Evolutionary conservation across 1,284 basidiomycete species (phyloP), one percentile per base, ranked within the genome.

Genomic region (Polyporus tsugae): DNA sequence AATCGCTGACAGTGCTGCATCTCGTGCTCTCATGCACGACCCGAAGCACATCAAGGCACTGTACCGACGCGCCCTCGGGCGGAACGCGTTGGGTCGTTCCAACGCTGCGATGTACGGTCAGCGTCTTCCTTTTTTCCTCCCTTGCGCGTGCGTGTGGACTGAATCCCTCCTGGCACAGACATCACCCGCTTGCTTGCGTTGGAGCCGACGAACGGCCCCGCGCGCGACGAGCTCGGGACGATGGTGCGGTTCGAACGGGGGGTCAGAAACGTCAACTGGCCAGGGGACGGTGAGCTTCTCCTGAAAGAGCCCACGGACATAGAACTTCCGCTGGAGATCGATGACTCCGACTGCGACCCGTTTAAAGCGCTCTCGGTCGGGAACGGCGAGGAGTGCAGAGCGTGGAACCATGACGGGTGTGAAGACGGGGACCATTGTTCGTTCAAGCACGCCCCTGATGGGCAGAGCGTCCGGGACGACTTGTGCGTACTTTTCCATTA

Each of bases 401-500:
- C n/a, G 44, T 46, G 44, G n/a, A 46, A 46, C 44, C 44, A 44
- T 9, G 42, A n/a, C n/a, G 42, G 42, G 15, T 44, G 42, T 17
- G 19, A 19, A 17, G 79, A 81, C 6, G 84, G 84, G 0, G 61
- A 29, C 0, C 67, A 72, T 1, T 89, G 87, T 70, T 67, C 67
- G 11, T 87, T 78, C 74, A 84, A 81, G 35, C 87, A 89, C 76
- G 84, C 85, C 1, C 85, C 85, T 0, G 86, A 88, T 72, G 71
- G 79, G 41, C 83, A 82, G 75, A 88, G 87, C 70, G 79, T 87
- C 3, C 79, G 84, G 13, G 86, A 89, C 69, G 78, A 79, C 10
- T 74, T 86, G 87, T 88, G 64, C 70, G 85, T 80, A 7, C 84
- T 86, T 41, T 62, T 4, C 19, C 15, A 72, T 25, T 38, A 7